Percentiles rank a stretch among this genome's conserved stretches.
These are phyloP conservation scores for Trichosporon sp. DNA, from an alignment of 1,284 basidiomycete genomes.

Conservation along the genomic window DNA sequence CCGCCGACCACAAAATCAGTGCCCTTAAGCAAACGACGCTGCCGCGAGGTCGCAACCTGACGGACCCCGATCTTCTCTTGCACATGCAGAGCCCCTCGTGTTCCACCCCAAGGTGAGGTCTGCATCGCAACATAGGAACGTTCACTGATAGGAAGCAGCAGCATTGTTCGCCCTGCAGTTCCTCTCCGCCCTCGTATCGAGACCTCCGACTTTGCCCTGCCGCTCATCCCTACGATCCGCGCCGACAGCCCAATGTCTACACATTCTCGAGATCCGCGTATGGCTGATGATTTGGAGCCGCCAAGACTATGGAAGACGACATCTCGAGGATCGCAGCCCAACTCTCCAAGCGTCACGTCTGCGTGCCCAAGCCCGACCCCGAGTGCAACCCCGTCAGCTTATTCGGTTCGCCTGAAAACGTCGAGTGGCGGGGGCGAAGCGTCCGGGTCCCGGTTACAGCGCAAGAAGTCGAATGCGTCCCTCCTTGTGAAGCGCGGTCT, in stretches of 20 bases:
- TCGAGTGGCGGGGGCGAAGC: conserved; percentile 10
- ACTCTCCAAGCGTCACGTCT: neutral
- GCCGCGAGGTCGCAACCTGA: neutral
- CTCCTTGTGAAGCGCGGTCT: conserved; percentile 40
- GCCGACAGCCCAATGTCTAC: conserved; percentile 6
- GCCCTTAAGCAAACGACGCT: neutral
- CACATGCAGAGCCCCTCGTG: conserved; percentile 11
- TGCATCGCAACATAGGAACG: neutral
- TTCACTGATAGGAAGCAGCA: neutral
- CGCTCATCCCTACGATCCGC: conserved; percentile 14
- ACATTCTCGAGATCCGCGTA: conserved; percentile 11
- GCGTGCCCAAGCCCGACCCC: conserved; percentile 3
- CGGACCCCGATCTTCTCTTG: conserved; percentile 1
- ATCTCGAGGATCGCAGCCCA: neutral
- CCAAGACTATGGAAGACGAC: conserved; percentile 17
- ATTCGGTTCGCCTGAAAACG: conserved; percentile 3
- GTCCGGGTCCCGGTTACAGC: conserved; percentile 11
- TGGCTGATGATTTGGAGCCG: neutral
- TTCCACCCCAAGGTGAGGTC: neutral
- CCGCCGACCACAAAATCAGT: neutral
- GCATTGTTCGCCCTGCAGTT: neutral
- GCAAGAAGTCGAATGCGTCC: conserved; percentile 36
- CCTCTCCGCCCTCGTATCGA: neutral
- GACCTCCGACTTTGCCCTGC: neutral
- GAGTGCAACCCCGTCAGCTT: neutral